These are phyloP conservation scores for Fusarium sp. DNA, from an alignment of 2,329 filamentous ascomycete genomes.

Conservation along the genomic window DNA sequence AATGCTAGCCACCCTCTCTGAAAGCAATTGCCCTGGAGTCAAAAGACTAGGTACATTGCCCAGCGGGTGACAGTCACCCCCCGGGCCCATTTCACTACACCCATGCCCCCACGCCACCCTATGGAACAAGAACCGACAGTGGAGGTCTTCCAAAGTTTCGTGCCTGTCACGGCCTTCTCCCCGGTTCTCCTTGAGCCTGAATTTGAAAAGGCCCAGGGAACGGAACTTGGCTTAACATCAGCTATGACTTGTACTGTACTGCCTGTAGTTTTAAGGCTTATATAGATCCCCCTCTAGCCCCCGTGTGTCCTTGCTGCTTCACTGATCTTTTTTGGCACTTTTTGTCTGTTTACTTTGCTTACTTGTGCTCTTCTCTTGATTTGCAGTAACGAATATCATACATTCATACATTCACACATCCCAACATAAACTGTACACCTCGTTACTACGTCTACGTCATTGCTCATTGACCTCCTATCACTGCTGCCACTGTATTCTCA, in stretches of 20 bases:
- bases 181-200: constrained; percentile 42
- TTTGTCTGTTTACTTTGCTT: constrained; percentile 12
- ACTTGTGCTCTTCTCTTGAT: constrained; percentile 8
- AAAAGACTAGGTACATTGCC: neutral
- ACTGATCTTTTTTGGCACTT: constrained; percentile 16
- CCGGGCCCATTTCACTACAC: constrained; percentile 36
- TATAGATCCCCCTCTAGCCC: constrained; percentile 41
- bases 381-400: neutral
- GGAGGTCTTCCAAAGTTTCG: constrained; percentile 27
- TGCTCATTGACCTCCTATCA: constrained; percentile 24
- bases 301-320: constrained; percentile 19
- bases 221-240: neutral
- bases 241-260: constrained; percentile 41
- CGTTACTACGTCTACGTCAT: constrained; percentile 22
- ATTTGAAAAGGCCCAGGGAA: constrained; percentile 12
- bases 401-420: neutral
- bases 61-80: constrained; percentile 35
- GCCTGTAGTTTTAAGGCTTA: constrained; percentile 35
- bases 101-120: constrained; percentile 39
- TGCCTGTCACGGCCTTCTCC: constrained; percentile 44
- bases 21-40: constrained; percentile 9
- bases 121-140: constrained; percentile 31
- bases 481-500: neutral
- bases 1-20: constrained; percentile 6
- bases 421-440: constrained; percentile 11